Evolutionary conservation across 192 early-diverging fungal species (phyloP), one percentile per base, ranked within the genome.

Genomic region (Gaertneriomyces semiglobifer): DNA sequence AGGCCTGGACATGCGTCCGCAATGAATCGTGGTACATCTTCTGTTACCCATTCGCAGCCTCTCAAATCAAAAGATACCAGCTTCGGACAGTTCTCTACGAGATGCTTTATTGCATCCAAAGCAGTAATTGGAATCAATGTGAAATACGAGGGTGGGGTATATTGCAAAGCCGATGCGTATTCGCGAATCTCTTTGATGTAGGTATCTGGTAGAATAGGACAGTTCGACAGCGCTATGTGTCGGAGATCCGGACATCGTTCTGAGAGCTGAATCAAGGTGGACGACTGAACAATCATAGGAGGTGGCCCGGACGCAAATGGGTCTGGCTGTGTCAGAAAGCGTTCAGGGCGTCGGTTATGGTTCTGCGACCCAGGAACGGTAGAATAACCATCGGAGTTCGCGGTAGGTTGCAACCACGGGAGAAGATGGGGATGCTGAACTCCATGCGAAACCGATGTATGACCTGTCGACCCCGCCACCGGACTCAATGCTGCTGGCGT

Each of bases 11-110:
- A 33, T 38, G 10, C 61, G 8, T 14, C 44, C 19, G 18, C 18
- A 67, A 8, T 4, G 18, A n/a, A 16, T 5, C 64, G 18, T 62
- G 47, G 8, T 18, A 63, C 44, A 12, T 47, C 55, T 7, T 72
- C 54, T 8, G 66, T 70, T 6, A 72, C 66, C 71, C 71, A 72
- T 11, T 72, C 71, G 43, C 71, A 72, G 14, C 71, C 71, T 57
- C 33, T 19, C 56, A 72, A 72, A 40, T 72, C 71, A 39, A 72
- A 12, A 33, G 46, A 42, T 19, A 72, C 19, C 12, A 72, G 58
- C 52, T 51, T 18, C n/a, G 43, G 46, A 40, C 71, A 72, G n/a
- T 18, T 18, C 14, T 59, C 16, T 3, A 50, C 19, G n/a, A 70
- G 11, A 33, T 9, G 33, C 52, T 51, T 45, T 40, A 72, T 20